Conservation (phyloP, 1,284 basidiomycete species). For the Tilletia indica region DNA sequence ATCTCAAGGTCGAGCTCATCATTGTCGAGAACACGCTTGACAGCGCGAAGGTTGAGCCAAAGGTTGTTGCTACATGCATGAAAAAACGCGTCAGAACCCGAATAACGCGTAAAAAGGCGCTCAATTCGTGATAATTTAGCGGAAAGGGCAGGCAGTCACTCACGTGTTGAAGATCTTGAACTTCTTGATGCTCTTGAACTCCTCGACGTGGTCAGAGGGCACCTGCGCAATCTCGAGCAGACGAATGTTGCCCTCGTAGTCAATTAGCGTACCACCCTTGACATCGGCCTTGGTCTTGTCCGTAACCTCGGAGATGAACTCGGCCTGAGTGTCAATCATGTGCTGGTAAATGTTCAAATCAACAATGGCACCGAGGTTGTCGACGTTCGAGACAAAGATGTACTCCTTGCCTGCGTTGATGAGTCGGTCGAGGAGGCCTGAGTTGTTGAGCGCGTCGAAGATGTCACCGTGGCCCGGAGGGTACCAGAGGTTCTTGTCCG, state of each 20-base stretch:
- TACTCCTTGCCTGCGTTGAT: conserved; percentile 96
- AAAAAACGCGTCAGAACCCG: conserved; percentile 24
- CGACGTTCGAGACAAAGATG: conserved; percentile 98
- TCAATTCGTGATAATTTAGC: too few relatives aligned
- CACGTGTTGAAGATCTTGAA: conserved; percentile 50
- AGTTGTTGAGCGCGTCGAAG: conserved; percentile 89
- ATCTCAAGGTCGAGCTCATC: conserved; percentile 80
- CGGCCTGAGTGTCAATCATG: conserved; percentile 57
- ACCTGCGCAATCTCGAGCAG: conserved; percentile 98
- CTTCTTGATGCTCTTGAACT: conserved; percentile 82
- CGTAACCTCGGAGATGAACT: conserved; percentile 67
- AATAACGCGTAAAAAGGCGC: conserved; percentile 12
- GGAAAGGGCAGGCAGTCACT: neutral
- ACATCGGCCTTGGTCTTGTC: conserved; percentile 99
- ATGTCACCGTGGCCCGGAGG: conserved; percentile 98
- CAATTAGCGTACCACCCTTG: conserved; percentile 94
- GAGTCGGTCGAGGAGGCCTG: conserved; percentile 91
- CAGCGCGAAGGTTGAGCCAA: conserved; percentile 85
- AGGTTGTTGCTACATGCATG: conserved; percentile 82
- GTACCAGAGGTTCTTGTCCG: conserved; percentile 89
- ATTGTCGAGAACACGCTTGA: conserved; percentile 90
- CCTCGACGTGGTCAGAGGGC: conserved; percentile 93
- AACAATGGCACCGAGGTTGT: conserved; percentile 96
- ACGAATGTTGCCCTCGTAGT: conserved; percentile 90
- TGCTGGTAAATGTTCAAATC: conserved; percentile 66